Evolutionary conservation across 768 basidiomycete species (phyloP).

Genomic region (Kwoniella shandongensis): DNA sequence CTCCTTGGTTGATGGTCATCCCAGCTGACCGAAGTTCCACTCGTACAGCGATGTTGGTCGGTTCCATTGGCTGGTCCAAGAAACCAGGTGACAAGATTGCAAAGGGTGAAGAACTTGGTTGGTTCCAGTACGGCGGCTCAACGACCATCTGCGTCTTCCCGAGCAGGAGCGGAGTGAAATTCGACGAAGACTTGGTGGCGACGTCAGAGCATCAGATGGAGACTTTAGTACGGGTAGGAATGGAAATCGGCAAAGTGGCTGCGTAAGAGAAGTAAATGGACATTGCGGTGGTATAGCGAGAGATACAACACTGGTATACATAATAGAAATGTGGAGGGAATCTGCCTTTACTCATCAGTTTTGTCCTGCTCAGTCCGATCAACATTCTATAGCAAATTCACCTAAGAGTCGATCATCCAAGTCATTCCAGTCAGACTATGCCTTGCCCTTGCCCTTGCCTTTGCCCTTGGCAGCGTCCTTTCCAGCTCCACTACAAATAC

Average conservation of each 20-base stretch:
- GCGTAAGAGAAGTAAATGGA: not conserved
- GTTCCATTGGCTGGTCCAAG: slow-evolving; percentile 67
- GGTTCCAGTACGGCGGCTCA: slow-evolving; percentile 73
- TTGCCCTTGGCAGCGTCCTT: slow-evolving; percentile 34
- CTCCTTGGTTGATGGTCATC: not conserved
- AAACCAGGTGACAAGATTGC: slow-evolving; percentile 52
- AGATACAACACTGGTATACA: slow-evolving; percentile 18
- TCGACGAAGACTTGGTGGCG: slow-evolving; percentile 63
- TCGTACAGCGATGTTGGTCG: slow-evolving; percentile 67
- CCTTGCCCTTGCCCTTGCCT: slow-evolving; percentile 33
- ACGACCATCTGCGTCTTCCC: slow-evolving; percentile 67
- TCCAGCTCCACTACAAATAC: slow-evolving; percentile 24
- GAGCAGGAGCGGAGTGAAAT: slow-evolving; percentile 54
- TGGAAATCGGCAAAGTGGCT: slow-evolving; percentile 48
- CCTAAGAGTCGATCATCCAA: not conserved
- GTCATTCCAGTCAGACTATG: slow-evolving; percentile 1
- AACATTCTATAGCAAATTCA: too few relatives aligned
- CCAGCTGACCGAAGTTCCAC: not conserved
- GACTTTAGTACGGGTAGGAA: slow-evolving; percentile 65
- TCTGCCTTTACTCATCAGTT: not conserved
- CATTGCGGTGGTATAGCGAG: not conserved
- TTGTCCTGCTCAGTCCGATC: too few relatives aligned
- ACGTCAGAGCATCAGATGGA: slow-evolving; percentile 64
- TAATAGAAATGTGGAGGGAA: not conserved
- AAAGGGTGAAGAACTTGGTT: slow-evolving; percentile 60